Evolutionary conservation across 495 filamentous ascomycete species (phyloP), one percentile per base, ranked within the genome.

Genomic region (Lasiosphaeris hirsuta): DNA sequence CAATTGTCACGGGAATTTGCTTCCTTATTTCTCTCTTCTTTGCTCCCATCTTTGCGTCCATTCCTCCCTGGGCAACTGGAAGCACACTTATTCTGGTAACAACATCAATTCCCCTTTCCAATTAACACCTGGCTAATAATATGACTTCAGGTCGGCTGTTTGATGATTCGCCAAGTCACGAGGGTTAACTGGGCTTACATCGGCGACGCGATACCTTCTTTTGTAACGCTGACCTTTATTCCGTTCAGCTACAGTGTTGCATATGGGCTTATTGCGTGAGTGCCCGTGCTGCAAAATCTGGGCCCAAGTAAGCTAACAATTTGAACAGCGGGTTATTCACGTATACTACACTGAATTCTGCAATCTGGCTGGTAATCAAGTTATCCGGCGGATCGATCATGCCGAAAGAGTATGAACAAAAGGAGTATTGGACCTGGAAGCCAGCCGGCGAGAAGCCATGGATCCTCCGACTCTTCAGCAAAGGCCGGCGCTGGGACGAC

Each of bases 61-160:
- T 92, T 45, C 90, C 90, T 1, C 86, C 90, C 0, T 94, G 88
- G 88, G 90, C 90, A 5, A 92, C 89, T 0, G 90, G 90, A 11
- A 85, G 85, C 61, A 92, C 89, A 0, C 78, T 94, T 10, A 81
- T 94, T 54, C 76, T 94, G 60, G 89, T 92, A 69, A 69, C 73
- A 44, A 52, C 4, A 34, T 6, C 10, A 10, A 13, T 7, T 8
- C 44, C 18, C 0, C 10, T 23, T 19, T 0, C 49, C 11, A n/a
- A 11, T 40, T 39, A 1, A 23, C 5, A 7, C 11, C 1, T 14
- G 7, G 17, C 55, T 57, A 38, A 58, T 56, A 10, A 34, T 17
- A 10, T 8, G 17, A 19, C 4, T 9, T 11, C 54, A 80, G 77
- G 77, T 82, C 10, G 80, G 80, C 3, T 81, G 77, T 41, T 60